A percentile compares a stretch with the other conserved stretches of the same genome.
phyloP scores from a whole-genome alignment of 176 grass and related monocot species.

The Zea mays region DNA sequence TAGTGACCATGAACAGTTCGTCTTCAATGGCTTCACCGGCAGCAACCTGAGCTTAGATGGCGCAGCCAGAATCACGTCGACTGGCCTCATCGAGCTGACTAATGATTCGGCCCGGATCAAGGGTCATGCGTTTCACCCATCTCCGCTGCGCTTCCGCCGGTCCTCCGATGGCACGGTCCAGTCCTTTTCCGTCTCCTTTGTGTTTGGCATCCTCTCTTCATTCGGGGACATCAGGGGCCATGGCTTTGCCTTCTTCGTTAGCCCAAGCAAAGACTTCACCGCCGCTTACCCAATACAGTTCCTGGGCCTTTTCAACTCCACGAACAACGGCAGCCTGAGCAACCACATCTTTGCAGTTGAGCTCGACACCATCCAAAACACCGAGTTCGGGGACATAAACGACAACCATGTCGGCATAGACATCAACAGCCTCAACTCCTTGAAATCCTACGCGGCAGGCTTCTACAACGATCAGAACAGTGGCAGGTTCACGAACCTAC shows the following conservation, averaged over 20 bases:
- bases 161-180: neutral
- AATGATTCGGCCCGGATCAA: conserved; percentile 18
- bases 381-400: conserved; percentile 43
- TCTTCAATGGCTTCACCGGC: conserved; percentile 27
- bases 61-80: conserved; percentile 4
- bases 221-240: conserved; percentile 35
- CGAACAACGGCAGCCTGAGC: neutral
- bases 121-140: conserved; percentile 23
- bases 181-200: conserved; percentile 40
- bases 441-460: neutral
- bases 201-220: conserved; percentile 34
- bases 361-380: conserved; percentile 31
- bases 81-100: conserved; percentile 22
- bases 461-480: neutral
- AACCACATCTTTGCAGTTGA: conserved; percentile 35
- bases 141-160: conserved; percentile 4
- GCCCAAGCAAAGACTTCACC: conserved; percentile 6
- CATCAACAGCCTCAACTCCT: conserved; percentile 21
- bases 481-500: neutral
- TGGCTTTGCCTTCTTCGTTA: conserved; percentile 42
- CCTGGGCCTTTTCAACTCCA: conserved; percentile 24
- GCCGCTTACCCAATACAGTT: conserved; percentile 3
- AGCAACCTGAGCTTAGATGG: conserved; percentile 31
- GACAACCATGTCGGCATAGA: conserved; percentile 54
- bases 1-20: neutral